Conservation (phyloP, 495 filamentous ascomycete species). For the Echria macrotheca region DNA sequence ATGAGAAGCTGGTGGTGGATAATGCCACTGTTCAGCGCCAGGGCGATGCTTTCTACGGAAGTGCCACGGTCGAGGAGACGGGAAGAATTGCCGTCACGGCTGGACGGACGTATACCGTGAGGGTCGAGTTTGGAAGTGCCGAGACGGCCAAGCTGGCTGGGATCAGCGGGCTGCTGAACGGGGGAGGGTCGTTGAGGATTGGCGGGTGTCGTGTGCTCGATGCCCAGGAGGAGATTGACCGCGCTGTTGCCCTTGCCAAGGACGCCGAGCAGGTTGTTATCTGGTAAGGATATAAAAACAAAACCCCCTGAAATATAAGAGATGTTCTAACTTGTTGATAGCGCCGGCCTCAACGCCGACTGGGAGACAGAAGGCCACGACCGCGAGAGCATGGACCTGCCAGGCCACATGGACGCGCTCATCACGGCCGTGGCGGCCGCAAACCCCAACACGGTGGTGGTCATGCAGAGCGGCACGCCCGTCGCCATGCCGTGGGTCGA, state of each 20-base stretch:
- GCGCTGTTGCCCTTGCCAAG: slow-evolving; percentile 58
- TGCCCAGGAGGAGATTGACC: slow-evolving; percentile 52
- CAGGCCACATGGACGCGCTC: slow-evolving; percentile 51
- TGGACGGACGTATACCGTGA: slow-evolving; percentile 55
- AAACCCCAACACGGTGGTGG: slow-evolving; percentile 55
- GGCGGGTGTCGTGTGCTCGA: slow-evolving; percentile 55
- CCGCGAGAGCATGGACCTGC: slow-evolving; percentile 55
- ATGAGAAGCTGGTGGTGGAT: slow-evolving; percentile 62
- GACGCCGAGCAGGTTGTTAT: slow-evolving; percentile 58
- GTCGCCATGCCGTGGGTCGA: slow-evolving; percentile 61
- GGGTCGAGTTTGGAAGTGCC: slow-evolving; percentile 59
- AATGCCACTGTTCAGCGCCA: slow-evolving; percentile 57
- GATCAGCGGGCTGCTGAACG: slow-evolving; percentile 44
- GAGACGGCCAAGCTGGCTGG: slow-evolving; percentile 56
- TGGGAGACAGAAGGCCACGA: slow-evolving; percentile 67
- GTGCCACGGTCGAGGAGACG: slow-evolving; percentile 56
- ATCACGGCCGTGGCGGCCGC: slow-evolving; percentile 50
- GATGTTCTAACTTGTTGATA: too few species aligned
- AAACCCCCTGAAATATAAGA: too few species aligned
- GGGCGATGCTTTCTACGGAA: slow-evolving; percentile 58
- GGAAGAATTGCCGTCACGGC: slow-evolving; percentile 51
- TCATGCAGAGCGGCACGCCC: slow-evolving; percentile 61
- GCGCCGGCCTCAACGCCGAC: slow-evolving; percentile 56
- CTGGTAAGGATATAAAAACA: too few species aligned
- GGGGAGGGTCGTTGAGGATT: slow-evolving; percentile 60